A percentile compares a stretch with the other conserved stretches of the same genome.
Conservation (phyloP, 1,284 basidiomycete species). For the Trichosporon faecale region DNA sequence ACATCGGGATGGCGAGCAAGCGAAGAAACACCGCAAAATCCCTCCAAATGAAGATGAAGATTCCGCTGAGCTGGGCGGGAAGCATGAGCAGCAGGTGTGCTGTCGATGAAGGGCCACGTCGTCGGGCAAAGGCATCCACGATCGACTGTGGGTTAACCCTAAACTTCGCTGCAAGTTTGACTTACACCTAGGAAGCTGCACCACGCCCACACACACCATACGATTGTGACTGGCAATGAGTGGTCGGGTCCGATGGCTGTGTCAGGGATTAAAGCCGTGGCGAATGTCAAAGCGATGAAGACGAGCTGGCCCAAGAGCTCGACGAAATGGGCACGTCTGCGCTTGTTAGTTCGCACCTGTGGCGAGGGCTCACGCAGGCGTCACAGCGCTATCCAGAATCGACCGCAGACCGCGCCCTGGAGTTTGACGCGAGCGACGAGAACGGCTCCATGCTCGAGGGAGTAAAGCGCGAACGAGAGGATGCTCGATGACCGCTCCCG, state of each 20-base stretch:
- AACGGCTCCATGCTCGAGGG: constrained; percentile 22
- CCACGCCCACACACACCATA: constrained; percentile 26
- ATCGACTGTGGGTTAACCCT: constrained; percentile 16
- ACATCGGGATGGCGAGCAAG: constrained; percentile 18
- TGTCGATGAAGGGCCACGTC: constrained; percentile 18
- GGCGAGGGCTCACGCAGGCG: constrained; percentile 20
- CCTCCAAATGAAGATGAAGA: constrained; percentile 14
- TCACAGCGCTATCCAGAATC: constrained; percentile 18
- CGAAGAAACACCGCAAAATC: constrained; percentile 18
- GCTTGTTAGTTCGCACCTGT: neutral
- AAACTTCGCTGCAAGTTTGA: neutral
- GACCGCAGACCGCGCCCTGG: constrained; percentile 14
- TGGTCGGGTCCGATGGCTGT: constrained; percentile 19
- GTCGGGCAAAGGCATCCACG: constrained; percentile 20
- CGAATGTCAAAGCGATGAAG: constrained; percentile 24
- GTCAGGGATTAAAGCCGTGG: constrained; percentile 24
- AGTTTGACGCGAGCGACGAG: constrained; percentile 10
- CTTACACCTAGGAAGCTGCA: constrained; percentile 19
- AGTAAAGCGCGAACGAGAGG: constrained; percentile 25
- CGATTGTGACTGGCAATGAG: constrained; percentile 17
- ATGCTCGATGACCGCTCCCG: constrained; percentile 24
- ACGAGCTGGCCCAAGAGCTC: constrained; percentile 23
- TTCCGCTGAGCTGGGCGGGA: constrained; percentile 20
- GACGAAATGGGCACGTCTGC: constrained; percentile 24
- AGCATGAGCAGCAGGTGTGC: constrained; percentile 24